Evolutionary conservation across 345 rosid genomes (phyloP).

Genomic region (Eucalyptus coolabah): DNA sequence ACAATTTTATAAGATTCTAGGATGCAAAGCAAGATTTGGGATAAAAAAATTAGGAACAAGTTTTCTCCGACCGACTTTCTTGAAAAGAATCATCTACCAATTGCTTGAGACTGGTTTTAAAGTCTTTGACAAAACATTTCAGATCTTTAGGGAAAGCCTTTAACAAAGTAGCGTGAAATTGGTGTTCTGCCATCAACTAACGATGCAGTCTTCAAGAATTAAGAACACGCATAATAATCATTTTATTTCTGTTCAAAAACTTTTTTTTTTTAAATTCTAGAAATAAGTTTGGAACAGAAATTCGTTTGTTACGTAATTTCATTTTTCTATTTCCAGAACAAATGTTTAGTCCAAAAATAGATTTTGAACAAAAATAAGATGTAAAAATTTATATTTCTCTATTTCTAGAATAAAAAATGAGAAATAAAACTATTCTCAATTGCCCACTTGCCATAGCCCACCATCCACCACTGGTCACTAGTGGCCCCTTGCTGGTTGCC

Average conservation of each 20-base stretch:
- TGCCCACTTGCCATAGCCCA: no score
- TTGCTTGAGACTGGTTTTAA: neutral
- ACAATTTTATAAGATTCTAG: neutral
- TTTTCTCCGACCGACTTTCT: neutral
- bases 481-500: accelerated
- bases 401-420: no score
- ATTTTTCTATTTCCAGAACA: accelerated
- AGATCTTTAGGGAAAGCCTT: neutral
- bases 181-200: neutral
- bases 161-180: neutral
- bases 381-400: no score
- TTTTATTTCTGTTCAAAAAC: no score
- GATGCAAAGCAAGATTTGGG: neutral
- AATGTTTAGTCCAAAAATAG: no score
- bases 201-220: neutral
- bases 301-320: no score
- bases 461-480: no score
- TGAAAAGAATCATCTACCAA: neutral
- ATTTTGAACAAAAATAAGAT: no score
- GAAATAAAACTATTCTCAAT: no score
- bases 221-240: no score
- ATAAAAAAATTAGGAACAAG: neutral
- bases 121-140: neutral
- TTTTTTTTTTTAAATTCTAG: no score
- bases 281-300: accelerated